Base-by-base conservation (phyloP, 306 rosid genomes). In the Rosa persica region DNA sequence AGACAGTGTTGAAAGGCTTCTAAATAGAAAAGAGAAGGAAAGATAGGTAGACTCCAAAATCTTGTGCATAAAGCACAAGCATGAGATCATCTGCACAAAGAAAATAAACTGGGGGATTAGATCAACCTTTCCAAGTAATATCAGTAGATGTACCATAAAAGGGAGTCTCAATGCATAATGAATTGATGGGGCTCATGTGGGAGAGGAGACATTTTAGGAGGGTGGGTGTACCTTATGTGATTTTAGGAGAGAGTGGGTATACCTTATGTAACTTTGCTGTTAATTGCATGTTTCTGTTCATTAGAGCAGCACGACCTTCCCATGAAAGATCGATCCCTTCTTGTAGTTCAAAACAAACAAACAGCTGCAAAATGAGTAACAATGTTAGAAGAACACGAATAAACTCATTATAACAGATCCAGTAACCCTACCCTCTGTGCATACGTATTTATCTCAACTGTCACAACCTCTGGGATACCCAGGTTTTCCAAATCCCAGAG, bases 401-500 rank as follows among this genome's bases (percentile, higher is more conserved):
- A 22, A 55, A 55, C 58, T 20, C 5, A 25, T n/a, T 55, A 55
- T 55, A 7, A 8, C 27, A 55, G 61, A 19, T 55, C 61, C 61
- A 55, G 61, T 3, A 52, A 52, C 58, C 23, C 58, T 19, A 20
- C 13, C 0, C 27, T 8, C 16, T n/a, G 61, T 55, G 61, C 25
- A 55, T 55, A 7, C n/a, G 61, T 20, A 54, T 20, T 20, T 54
- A 10, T n/a, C 61, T 20, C 65, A 23, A 34, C 68, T 62, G 68
- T 62, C 68, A 71, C 51, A 39, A 34, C 13, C 13, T 12, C 13
- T 42, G 48, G 25, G 22, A 15, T 43, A 40, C 67, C 66, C 66
- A 27, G 77, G 52, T 62, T 79, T 71, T 75, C 74, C 46, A 60
- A 75, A 68, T 74, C 77, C 54, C 74, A 62, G 65, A 67, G 61